These are phyloP conservation scores for Knufia fluminis DNA, from an alignment of 2,329 filamentous ascomycete genomes.

Conservation along the genomic window DNA sequence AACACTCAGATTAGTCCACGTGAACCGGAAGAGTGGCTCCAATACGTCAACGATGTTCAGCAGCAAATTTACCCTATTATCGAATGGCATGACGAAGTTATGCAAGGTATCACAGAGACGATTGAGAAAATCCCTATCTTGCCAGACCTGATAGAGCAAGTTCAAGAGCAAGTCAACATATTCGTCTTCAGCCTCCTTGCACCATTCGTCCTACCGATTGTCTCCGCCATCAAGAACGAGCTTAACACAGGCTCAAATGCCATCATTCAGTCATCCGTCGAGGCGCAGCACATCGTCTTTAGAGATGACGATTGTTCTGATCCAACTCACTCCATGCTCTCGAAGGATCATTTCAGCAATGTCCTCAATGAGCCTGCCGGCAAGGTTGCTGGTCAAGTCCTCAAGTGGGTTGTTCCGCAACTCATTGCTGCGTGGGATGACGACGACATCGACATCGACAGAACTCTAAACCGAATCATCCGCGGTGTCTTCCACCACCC, in stretches of 20 bases:
- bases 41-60: slow-evolving; percentile 64
- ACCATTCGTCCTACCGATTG: slow-evolving; percentile 76
- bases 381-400: slow-evolving; percentile 65
- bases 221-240: slow-evolving; percentile 78
- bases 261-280: slow-evolving; percentile 74
- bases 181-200: slow-evolving; percentile 90
- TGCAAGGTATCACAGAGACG: slow-evolving; percentile 67
- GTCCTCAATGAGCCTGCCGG: slow-evolving; percentile 83
- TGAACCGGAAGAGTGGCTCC: slow-evolving; percentile 73
- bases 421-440: slow-evolving; percentile 83
- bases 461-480: slow-evolving; percentile 67
- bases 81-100: slow-evolving; percentile 80
- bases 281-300: slow-evolving; percentile 82
- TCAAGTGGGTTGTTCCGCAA: slow-evolving; percentile 82
- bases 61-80: slow-evolving; percentile 80
- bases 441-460: slow-evolving; percentile 57
- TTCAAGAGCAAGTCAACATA: slow-evolving; percentile 77
- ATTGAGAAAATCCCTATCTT: slow-evolving; percentile 80
- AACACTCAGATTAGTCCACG: slow-evolving; percentile 65
- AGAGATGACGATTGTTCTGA: slow-evolving; percentile 65
- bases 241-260: slow-evolving; percentile 76
- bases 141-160: slow-evolving; percentile 73
- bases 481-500: slow-evolving; percentile 81
- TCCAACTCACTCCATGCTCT: slow-evolving; percentile 90
- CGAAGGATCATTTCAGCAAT: slow-evolving; percentile 91